These are phyloP conservation scores for Leccinum fuscescens DNA, from an alignment of 1,284 basidiomycete species.

Conservation along the genomic window DNA sequence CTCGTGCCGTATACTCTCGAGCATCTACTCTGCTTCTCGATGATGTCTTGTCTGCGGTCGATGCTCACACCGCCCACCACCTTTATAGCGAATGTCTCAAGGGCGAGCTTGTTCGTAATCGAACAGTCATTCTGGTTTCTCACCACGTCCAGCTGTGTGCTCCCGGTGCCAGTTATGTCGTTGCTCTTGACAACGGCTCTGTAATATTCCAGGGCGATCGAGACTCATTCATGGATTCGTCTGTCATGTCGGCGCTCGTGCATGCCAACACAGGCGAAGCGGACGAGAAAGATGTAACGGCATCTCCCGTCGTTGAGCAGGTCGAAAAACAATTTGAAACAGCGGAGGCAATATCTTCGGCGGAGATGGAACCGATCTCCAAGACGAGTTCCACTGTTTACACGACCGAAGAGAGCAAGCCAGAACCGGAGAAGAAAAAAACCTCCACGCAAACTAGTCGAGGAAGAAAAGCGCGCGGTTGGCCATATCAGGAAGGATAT, in stretches of 20 bases:
- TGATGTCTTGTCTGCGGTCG: slow-evolving; percentile 81
- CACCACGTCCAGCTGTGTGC: slow-evolving; percentile 84
- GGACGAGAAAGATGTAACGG: slow-evolving; percentile 29
- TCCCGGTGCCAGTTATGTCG: slow-evolving; percentile 68
- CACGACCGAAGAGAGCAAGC: slow-evolving; percentile 27
- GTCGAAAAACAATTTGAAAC: slow-evolving; percentile 5
- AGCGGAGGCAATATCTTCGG: slow-evolving; percentile 6
- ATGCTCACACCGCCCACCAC: slow-evolving; percentile 87
- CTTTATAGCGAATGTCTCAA: slow-evolving; percentile 81
- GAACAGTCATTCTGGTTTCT: slow-evolving; percentile 86
- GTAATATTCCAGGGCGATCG: slow-evolving; percentile 71
- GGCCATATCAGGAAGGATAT: slow-evolving; percentile 78
- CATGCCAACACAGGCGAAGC: slow-evolving; percentile 50
- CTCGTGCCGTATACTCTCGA: slow-evolving; percentile 91
- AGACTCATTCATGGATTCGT: slow-evolving; percentile 66
- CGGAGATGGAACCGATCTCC: slow-evolving; percentile 37
- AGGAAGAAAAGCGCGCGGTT: slow-evolving; percentile 87
- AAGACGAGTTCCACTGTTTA: slow-evolving; percentile 52
- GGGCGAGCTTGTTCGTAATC: slow-evolving; percentile 76
- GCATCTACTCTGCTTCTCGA: slow-evolving; percentile 86
- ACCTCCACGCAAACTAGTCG: slow-evolving; percentile 79
- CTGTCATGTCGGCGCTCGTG: slow-evolving; percentile 64
- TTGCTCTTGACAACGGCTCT: slow-evolving; percentile 86
- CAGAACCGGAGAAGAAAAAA: slow-evolving; percentile 51
- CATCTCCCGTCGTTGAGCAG: slow-evolving; percentile 11